phyloP scores from a whole-genome alignment of 2,329 filamentous ascomycete genomes.

The Exophiala bonariae region DNA sequence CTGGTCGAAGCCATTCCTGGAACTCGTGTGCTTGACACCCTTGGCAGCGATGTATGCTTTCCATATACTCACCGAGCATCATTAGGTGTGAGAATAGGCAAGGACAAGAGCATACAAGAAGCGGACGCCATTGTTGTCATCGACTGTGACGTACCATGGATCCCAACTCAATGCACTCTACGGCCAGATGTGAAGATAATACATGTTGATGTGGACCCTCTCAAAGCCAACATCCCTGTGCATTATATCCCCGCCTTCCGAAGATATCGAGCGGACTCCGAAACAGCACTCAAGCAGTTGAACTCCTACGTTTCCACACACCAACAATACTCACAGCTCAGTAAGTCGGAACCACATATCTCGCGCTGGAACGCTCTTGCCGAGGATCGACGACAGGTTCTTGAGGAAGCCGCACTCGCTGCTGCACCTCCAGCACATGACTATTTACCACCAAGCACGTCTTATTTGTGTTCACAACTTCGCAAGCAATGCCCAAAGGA shows the following conservation, averaged over 20 bases:
- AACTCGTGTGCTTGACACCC: conserved; percentile 52
- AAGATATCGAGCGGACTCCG: conserved; percentile 66
- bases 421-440: no score
- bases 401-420: no score
- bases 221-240: conserved; percentile 72
- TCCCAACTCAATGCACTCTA: conserved; percentile 70
- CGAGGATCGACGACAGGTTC: no score
- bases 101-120: conserved; percentile 69
- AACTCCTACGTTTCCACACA: conserved; percentile 58
- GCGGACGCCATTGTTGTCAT: conserved; percentile 84
- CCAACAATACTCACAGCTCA: conserved; percentile 42
- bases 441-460: conserved; percentile 59
- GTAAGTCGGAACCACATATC: conserved; percentile 34
- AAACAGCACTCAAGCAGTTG: conserved; percentile 68
- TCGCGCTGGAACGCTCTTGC: conserved; percentile 44
- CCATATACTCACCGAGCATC: conserved; percentile 53
- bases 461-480: conserved; percentile 51
- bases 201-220: conserved; percentile 66
- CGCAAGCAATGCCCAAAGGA: conserved; percentile 43
- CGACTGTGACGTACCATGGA: conserved; percentile 92
- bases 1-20: conserved; percentile 50
- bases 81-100: conserved; percentile 71
- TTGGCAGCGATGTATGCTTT: conserved; percentile 54
- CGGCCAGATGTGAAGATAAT: conserved; percentile 57
- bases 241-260: conserved; percentile 68